Base-by-base conservation (phyloP, 495 filamentous ascomycete genomes). In the Sabuloglossum arenarium region DNA sequence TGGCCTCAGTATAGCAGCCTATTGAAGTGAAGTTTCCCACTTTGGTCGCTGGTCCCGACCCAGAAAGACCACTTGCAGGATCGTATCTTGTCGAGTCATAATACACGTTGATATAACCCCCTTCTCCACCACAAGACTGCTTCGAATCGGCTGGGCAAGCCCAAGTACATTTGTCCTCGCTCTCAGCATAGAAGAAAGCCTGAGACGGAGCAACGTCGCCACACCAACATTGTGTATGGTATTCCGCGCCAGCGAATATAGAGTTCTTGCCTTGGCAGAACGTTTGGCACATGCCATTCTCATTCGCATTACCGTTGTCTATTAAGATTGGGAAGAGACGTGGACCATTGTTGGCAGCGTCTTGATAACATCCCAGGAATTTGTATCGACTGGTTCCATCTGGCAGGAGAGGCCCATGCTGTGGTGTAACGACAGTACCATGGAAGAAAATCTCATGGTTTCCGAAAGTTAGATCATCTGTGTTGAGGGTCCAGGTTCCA, bases 41-140 rank as follows among this genome's bases (percentile, higher is more conserved):
- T 19, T 3, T 23, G 19, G 51, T 23, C 11, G 28, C 51, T 1
- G 51, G 6, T 3, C 21, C 27, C 6, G 51, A 10, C 3, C 51
- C 25, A 28, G 8, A 49, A 1, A 1, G 6, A 14, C 45, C 45
- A 24, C 6, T 28, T 24, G 45, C 6, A 49, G 51, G 51, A 8
- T 23, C n/a, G 42, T 59, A 72, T 57, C 60, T 64, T 10, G 62
- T 64, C 3, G 59, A 56, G 53, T 73, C 71, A 27, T 67, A 69
- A 57, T 67, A 73, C 39, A 72, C 50, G n/a, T 64, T 69, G 31
- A 72, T 59, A 54, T 68, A 70, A 11, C 59, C 60, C 3, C 70
- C 71, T 45, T 66, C 61, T 24, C 71, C 71, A 50, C 71, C 70
- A 43, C 71, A 73, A 16, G 65, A 65, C 56, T 72, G 66, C 9